Percentiles rank a stretch among this genome's conserved stretches.
Evolutionary conservation across 2,329 filamentous ascomycete genomes (phyloP).

Genomic region (Periconia sp.): DNA sequence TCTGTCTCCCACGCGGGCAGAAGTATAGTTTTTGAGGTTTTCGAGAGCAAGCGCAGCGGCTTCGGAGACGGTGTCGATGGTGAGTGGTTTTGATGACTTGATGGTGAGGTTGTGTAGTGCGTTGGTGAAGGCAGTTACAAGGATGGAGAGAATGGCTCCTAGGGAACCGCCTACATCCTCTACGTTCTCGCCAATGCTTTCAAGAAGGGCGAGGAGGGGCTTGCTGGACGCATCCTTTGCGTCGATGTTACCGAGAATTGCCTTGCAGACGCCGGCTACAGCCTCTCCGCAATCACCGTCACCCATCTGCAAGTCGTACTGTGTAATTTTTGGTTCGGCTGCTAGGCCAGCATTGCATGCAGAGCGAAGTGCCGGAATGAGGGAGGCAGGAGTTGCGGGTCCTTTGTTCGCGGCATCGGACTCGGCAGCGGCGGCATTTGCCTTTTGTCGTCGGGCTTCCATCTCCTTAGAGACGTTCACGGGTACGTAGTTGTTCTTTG

Average conservation of each 20-base stretch:
- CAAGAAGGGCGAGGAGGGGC: conserved; percentile 62
- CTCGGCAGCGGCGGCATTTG: conserved; percentile 31
- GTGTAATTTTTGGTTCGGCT: conserved; percentile 69
- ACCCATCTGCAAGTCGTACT: conserved; percentile 80
- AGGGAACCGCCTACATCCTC: conserved; percentile 77
- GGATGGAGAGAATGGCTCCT: conserved; percentile 80
- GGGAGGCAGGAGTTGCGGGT: conserved; percentile 46
- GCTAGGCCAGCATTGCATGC: conserved; percentile 58
- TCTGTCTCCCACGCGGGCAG: conserved; percentile 83
- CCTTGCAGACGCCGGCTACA: conserved; percentile 69
- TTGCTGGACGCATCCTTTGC: conserved; percentile 55
- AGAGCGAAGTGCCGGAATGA: conserved; percentile 48
- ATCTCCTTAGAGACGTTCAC: conserved; percentile 32
- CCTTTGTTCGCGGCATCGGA: conserved; percentile 26
- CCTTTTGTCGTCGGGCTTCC: conserved; percentile 31
- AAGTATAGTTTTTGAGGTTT: conserved; percentile 72
- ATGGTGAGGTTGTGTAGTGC: conserved; percentile 43
- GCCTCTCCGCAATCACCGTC: conserved; percentile 85
- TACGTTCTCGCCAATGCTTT: conserved; percentile 65
- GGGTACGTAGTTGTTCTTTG: conserved; percentile 53
- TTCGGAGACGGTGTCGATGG: conserved; percentile 42
- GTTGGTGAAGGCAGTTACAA: conserved; percentile 76
- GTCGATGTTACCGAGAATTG: conserved; percentile 53
- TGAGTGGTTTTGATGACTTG: conserved; percentile 35
- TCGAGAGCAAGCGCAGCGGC: conserved; percentile 53